Base-by-base conservation (phyloP, 2,329 filamentous ascomycete species). In the Coleophoma crateriformis region DNA sequence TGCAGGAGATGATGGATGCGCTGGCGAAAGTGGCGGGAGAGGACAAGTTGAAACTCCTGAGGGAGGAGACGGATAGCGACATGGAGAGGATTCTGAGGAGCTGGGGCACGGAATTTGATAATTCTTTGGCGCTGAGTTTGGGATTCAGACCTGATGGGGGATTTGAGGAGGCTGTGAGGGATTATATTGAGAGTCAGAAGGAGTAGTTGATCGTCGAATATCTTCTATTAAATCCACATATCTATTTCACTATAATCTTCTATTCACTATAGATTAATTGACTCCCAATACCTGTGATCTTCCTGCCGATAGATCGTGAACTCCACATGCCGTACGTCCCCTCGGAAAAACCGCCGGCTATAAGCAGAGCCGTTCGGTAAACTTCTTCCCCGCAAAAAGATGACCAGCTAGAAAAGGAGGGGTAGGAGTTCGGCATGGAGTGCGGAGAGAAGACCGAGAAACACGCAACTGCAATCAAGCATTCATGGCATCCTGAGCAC, bases 1-100 rank as follows among this genome's bases (percentile, higher is more conserved):
- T 81, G n/a, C 75, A 81, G 64, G 75, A 83, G 59, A 73, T 84
- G 67, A 69, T 82, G 67, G 78, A 82, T 61, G 78, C 76, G 22
- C 61, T 84, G 56, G 75, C 71, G 46, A 72, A 71, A 56, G 69
- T 79, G 41, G 81, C 76, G 10, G 81, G 81, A 1, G 68, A 73
- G 63, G 76, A 82, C 46, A 75, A 71, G 61, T 59, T 82, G 57
- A 65, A 65, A 48, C 65, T 78, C 13, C 65, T 84, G 15, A 71
- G 68, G 57, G 80, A 84, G 63, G 75, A 75, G 64, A 74, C 71
- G 50, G 74, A 81, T 57, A 71, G 71, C 32, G 74, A 67, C 20
- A 67, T 78, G 51, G 79, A 82, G 65, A 68, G 70, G 55, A 81
- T 85, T 50, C 64, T 85, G 62, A 71, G 78, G 55, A 79, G 78